Evolutionary conservation across 106 monocot species (phyloP), one percentile per base, ranked within the genome.

Genomic region (Dendrobium nobile): DNA sequence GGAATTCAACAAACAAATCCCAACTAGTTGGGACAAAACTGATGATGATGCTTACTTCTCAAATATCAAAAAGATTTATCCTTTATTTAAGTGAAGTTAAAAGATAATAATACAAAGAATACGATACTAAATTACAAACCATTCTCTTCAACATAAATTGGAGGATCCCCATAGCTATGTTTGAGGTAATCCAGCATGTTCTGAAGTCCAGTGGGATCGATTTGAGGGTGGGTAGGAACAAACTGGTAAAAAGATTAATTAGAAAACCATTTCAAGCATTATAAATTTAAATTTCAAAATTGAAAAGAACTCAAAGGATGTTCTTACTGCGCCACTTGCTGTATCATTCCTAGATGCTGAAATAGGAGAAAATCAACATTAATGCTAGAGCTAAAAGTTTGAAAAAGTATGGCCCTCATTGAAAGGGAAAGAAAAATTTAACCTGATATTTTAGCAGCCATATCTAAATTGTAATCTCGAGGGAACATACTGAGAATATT

Each of bases 111-210:
- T 4, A 67, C 27, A 28, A 28, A 22, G 4, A 67, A 67, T 67
- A 9, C 10, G 10, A 70, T 70, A 70, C 15, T 33, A 74, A 43
- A 74, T 42, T 6, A 76, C 86, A 48, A 48, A 89, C 94, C 95
- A 89, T 90, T 92, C 81, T 95, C 95, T 74, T 95, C 84, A 20
- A 95, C 41, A 47, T 85, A 95, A 72, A 90, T 83, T 13, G 87
- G 90, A 78, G 82, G 85, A 47, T 89, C 84, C 41, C 82, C 81
- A 79, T 92, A 95, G 10, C 41, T 58, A n/a, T 81, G 48, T 45
- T 79, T 92, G 15, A 92, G 11, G 45, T 84, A 85, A 43, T 84
- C 74, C 24, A 92, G 48, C 27, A 89, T 45, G 10, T 86, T 65
- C 33, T 77, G 85, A 67, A 95, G 79, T 6, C 92, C 95, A 5